Percentiles rank a stretch among this genome's conserved stretches.
These are phyloP conservation scores for Penicillium griseofulvum DNA, from an alignment of 2,329 filamentous ascomycete species.

Conservation along the genomic window DNA sequence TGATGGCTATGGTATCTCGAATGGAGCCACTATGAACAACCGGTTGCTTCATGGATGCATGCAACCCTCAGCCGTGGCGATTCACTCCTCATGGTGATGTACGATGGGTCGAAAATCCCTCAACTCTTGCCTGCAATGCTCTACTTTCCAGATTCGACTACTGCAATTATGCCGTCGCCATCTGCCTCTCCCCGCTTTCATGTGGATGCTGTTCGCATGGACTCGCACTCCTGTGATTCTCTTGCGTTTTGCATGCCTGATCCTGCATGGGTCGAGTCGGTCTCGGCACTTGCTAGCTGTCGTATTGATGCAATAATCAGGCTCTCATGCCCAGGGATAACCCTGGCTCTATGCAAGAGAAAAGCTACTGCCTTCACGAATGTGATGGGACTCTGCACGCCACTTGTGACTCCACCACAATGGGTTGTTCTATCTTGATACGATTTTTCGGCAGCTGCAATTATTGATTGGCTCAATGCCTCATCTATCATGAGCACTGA, in stretches of 20 bases:
- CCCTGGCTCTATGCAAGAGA: slow-evolving; percentile 23
- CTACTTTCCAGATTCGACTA: slow-evolving; percentile 26
- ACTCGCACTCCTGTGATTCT: slow-evolving; percentile 24
- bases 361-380: slow-evolving; percentile 22
- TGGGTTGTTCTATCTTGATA: slow-evolving; percentile 10
- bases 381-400: slow-evolving; percentile 19
- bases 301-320: slow-evolving; percentile 32
- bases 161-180: slow-evolving; percentile 30
- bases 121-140: slow-evolving; percentile 28
- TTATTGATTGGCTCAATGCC: slow-evolving; percentile 19
- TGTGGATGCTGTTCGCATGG: slow-evolving; percentile 32
- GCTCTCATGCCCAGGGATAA: slow-evolving; percentile 24
- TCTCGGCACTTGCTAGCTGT: slow-evolving; percentile 37
- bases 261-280: slow-evolving; percentile 32
- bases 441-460: slow-evolving; percentile 6
- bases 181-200: slow-evolving; percentile 32
- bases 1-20: slow-evolving; percentile 33
- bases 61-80: slow-evolving; percentile 40
- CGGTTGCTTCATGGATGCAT: slow-evolving; percentile 40
- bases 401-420: slow-evolving; percentile 19
- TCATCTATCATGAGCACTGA: slow-evolving; percentile 18
- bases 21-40: slow-evolving; percentile 33
- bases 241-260: slow-evolving; percentile 31
- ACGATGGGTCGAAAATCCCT: slow-evolving; percentile 37
- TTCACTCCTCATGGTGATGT: slow-evolving; percentile 29